A percentile compares a stretch with the other conserved stretches of the same genome.
Evolutionary conservation across 2,329 filamentous ascomycete genomes (phyloP).

Genomic region (Aureobasidium mangrovei): DNA sequence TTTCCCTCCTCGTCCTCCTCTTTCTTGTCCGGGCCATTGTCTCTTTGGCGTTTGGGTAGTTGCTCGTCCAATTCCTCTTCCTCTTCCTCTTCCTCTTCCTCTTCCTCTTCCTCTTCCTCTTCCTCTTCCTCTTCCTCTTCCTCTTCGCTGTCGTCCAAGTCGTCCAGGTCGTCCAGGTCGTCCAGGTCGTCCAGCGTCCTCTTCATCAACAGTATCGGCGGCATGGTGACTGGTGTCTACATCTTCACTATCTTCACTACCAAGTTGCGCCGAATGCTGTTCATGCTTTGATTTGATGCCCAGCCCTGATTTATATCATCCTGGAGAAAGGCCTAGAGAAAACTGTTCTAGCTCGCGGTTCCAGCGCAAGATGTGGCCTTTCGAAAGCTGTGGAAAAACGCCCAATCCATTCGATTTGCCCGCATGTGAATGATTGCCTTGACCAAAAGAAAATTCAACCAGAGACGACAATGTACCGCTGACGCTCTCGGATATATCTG

Average conservation of each 20-base stretch:
- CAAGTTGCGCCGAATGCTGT: too few relatives aligned
- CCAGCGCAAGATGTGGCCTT: background rate
- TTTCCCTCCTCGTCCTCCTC: background rate
- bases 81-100: slow-evolving; percentile 9
- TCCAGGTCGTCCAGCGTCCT: background rate
- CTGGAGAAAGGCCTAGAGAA: background rate
- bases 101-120: slow-evolving; percentile 8
- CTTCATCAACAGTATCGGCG: slow-evolving; percentile 7
- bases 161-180: background rate
- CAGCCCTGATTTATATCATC: background rate
- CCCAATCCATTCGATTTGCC: background rate
- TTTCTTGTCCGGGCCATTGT: background rate
- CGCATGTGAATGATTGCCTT: background rate
- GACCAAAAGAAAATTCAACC: background rate
- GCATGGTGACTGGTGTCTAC: background rate
- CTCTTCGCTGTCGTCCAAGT: background rate
- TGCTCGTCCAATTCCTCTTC: slow-evolving; percentile 8
- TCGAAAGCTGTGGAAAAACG: background rate
- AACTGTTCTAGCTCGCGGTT: background rate
- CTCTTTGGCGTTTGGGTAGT: background rate
- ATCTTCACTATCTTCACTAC: too few relatives aligned
- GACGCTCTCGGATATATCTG: background rate
- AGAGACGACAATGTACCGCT: background rate
- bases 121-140: background rate
- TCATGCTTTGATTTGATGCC: background rate